phyloP scores from a whole-genome alignment of 306 rosid species.

The Purshia tridentata region DNA sequence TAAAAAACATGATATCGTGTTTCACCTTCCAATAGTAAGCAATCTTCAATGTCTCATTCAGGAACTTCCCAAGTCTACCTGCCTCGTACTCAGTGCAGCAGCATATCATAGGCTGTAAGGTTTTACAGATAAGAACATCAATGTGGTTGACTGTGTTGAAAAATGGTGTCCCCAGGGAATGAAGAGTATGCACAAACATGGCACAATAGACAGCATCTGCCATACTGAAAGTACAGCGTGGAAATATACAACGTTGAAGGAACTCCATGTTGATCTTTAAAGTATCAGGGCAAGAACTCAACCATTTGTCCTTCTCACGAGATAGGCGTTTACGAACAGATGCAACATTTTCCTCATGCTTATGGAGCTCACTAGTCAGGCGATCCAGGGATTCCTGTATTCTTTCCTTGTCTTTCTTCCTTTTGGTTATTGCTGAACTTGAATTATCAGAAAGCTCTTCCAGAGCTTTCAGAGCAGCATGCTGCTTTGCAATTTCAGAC shows the following conservation, averaged over 20 bases:
- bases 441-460: slow-evolving; percentile 98
- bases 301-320: slow-evolving; percentile 91
- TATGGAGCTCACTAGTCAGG: slow-evolving; percentile 66
- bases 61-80: slow-evolving; percentile 95
- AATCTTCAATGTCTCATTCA: slow-evolving; percentile 87
- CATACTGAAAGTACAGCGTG: slow-evolving; percentile 99
- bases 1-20: slow-evolving; percentile 12
- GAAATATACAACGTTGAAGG: slow-evolving; percentile 98
- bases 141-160: slow-evolving; percentile 98
- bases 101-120: slow-evolving; percentile 98
- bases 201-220: slow-evolving; percentile 99
- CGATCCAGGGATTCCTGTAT: slow-evolving; percentile 96
- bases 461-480: slow-evolving; percentile 79
- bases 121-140: slow-evolving; percentile 91
- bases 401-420: slow-evolving; percentile 98
- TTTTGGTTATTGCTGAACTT: slow-evolving; percentile 87
- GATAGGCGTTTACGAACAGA: slow-evolving; percentile 84
- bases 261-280: slow-evolving; percentile 97
- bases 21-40: slow-evolving; percentile 96
- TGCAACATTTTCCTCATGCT: slow-evolving; percentile 87
- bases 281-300: slow-evolving; percentile 95
- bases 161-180: slow-evolving; percentile 98
- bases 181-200: slow-evolving; percentile 93
- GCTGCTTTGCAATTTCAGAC: slow-evolving; percentile 85
- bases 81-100: slow-evolving; percentile 97